Evolutionary conservation across 2,329 filamentous ascomycete species (phyloP).

Genomic region (Pseudogymnoascus sp.): DNA sequence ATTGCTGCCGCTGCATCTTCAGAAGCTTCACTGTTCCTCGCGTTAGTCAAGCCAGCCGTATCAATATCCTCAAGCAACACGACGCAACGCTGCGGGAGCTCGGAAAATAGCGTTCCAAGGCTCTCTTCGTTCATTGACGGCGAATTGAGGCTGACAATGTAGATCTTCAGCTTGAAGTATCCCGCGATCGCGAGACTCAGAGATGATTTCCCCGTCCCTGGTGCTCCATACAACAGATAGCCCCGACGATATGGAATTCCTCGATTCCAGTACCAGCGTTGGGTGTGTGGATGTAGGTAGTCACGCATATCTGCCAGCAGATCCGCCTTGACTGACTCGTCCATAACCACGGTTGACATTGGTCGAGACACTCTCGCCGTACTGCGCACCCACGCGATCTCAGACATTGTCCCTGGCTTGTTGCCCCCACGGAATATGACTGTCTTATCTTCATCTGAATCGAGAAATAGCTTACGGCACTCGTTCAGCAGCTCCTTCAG

Average conservation of each 20-base stretch:
- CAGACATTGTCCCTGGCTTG: constrained; percentile 31
- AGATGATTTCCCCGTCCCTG: constrained; percentile 71
- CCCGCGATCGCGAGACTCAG: constrained; percentile 63
- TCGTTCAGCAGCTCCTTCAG: constrained; percentile 56
- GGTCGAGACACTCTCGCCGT: constrained; percentile 51
- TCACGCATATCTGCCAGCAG: constrained; percentile 54
- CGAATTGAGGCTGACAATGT: constrained; percentile 62
- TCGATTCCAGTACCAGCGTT: constrained; percentile 73
- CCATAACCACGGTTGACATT: constrained; percentile 57
- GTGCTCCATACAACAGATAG: constrained; percentile 73
- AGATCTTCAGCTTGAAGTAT: constrained; percentile 61
- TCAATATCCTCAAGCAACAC: constrained; percentile 73
- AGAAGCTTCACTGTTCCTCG: constrained; percentile 32
- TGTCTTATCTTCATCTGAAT: constrained; percentile 53
- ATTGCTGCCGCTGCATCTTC: constrained; percentile 13
- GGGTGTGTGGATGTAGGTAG: constrained; percentile 53
- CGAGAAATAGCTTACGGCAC: constrained; percentile 45
- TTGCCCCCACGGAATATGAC: constrained; percentile 54
- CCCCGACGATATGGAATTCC: constrained; percentile 81
- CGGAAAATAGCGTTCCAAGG: constrained; percentile 54
- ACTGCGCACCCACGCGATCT: constrained; percentile 52
- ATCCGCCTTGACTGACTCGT: constrained; percentile 50
- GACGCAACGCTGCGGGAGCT: constrained; percentile 61
- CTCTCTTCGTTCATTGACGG: constrained; percentile 54
- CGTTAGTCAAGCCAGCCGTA: constrained; percentile 60